phyloP scores from a whole-genome alignment of 148 eudicot species.

The Camellia lanceoleosa region DNA sequence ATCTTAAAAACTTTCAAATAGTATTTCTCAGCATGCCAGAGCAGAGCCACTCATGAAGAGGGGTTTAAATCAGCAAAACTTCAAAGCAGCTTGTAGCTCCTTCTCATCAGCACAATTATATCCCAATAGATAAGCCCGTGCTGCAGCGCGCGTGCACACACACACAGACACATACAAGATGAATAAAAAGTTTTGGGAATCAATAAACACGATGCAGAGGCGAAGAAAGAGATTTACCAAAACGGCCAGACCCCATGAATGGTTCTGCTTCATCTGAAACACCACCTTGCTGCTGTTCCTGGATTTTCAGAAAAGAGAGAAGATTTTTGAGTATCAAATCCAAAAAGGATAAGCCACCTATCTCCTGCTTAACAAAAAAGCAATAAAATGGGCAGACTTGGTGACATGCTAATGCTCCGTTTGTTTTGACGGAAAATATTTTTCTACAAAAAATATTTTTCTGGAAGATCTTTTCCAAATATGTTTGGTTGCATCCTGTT shows the following conservation, averaged over 20 bases:
- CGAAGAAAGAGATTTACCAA: slow-evolving; percentile 48
- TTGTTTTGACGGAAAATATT: too few species aligned
- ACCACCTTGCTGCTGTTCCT: slow-evolving; percentile 67
- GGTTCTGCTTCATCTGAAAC: slow-evolving; percentile 87
- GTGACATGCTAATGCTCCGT: too few species aligned
- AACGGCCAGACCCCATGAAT: slow-evolving; percentile 96
- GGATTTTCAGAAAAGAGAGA: background rate
- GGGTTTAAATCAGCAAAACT: slow-evolving; percentile 62
- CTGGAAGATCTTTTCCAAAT: too few species aligned
- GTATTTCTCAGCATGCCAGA: slow-evolving; percentile 6
- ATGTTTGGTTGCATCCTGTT: too few species aligned
- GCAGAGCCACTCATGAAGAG: too few species aligned
- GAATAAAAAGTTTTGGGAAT: background rate
- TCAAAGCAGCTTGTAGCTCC: slow-evolving; percentile 76
- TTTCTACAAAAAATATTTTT: too few species aligned
- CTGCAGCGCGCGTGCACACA: slow-evolving; percentile 28
- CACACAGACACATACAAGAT: slow-evolving; percentile 4
- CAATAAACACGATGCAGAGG: background rate
- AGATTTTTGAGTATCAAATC: background rate
- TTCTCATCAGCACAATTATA: slow-evolving; percentile 72
- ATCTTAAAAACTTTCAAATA: background rate
- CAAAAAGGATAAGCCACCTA: background rate
- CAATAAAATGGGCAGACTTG: background rate
- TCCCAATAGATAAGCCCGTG: slow-evolving; percentile 84
- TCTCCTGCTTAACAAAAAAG: background rate